Conservation (phyloP, 352 stramenopile genomes). For the Albugo laibachii region DNA sequence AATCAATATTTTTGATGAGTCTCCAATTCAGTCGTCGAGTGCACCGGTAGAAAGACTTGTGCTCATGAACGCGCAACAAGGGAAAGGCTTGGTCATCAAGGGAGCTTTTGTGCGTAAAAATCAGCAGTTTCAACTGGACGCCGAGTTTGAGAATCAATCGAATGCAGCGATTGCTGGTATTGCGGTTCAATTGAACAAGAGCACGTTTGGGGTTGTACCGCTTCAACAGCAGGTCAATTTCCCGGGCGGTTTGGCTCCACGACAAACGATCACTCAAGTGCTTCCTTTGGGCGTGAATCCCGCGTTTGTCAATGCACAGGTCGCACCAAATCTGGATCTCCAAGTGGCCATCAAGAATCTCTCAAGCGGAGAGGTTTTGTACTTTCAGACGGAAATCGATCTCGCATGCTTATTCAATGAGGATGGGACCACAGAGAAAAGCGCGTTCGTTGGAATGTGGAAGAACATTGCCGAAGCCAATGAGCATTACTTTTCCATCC, state of each 20-base stretch:
- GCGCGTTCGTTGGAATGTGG: slow-evolving; percentile 88
- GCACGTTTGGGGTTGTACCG: slow-evolving; percentile 89
- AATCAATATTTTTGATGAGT: slow-evolving; percentile 72
- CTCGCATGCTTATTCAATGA: slow-evolving; percentile 80
- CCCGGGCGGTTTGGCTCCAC: slow-evolving; percentile 30
- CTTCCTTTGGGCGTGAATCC: slow-evolving; percentile 64
- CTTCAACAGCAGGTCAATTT: slow-evolving; percentile 81
- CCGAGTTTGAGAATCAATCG: slow-evolving; percentile 80
- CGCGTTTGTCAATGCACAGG: slow-evolving; percentile 47
- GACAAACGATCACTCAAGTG: slow-evolving; percentile 56
- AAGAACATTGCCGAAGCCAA: slow-evolving; percentile 90
- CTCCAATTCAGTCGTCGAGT: slow-evolving; percentile 16
- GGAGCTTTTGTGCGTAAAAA: slow-evolving; percentile 39
- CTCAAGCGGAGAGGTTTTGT: slow-evolving; percentile 83
- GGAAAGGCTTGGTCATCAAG: slow-evolving; percentile 83
- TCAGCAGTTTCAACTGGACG: slow-evolving; percentile 44
- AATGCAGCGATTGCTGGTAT: slow-evolving; percentile 73
- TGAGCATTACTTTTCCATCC: slow-evolving; percentile 85
- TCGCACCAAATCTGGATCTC: slow-evolving; percentile 61
- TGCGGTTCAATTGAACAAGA: slow-evolving; percentile 97
- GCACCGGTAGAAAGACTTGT: slow-evolving; percentile 34
- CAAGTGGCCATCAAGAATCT: slow-evolving; percentile 97
- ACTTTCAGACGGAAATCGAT: slow-evolving; percentile 89
- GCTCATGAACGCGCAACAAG: slow-evolving; percentile 52
- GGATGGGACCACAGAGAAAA: slow-evolving; percentile 77